These are phyloP conservation scores for Naganishia kalamii DNA, from an alignment of 768 basidiomycete genomes.

Conservation along the genomic window DNA sequence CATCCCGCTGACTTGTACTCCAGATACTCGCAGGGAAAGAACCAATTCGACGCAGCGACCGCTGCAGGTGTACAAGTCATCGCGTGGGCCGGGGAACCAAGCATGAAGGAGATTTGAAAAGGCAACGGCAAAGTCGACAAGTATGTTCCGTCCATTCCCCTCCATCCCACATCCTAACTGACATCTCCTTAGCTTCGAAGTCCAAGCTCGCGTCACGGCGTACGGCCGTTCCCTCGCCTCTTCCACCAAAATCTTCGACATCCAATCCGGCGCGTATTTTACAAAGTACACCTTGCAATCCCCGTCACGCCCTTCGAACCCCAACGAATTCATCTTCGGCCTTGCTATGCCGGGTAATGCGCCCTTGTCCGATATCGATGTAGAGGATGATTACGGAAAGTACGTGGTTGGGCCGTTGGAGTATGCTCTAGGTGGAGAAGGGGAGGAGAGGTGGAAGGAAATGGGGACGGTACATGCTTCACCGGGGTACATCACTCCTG, in stretches of 20 bases:
- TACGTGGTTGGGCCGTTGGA: background rate
- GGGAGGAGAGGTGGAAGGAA: background rate
- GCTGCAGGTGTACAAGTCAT: conserved; percentile 23
- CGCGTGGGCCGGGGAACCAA: conserved; percentile 22
- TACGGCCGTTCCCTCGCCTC: background rate
- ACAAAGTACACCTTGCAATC: background rate
- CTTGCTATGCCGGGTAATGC: background rate
- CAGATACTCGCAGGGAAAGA: conserved; percentile 22
- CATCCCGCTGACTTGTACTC: background rate
- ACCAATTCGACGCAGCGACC: conserved; percentile 25
- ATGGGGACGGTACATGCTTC: background rate
- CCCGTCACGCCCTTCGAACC: background rate
- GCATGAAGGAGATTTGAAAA: background rate
- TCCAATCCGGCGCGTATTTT: conserved; percentile 5
- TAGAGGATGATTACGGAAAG: background rate
- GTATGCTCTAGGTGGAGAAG: background rate
- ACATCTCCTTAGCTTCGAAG: background rate
- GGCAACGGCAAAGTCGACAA: conserved; percentile 2
- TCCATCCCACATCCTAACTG: background rate
- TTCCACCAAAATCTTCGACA: background rate
- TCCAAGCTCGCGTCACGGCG: background rate
- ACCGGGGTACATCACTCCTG: background rate
- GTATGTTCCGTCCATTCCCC: background rate
- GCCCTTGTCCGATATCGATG: background rate
- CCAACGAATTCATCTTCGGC: background rate